These are phyloP conservation scores for Chaetothyriales sp. DNA, from an alignment of 2,329 filamentous ascomycete genomes.

Conservation along the genomic window DNA sequence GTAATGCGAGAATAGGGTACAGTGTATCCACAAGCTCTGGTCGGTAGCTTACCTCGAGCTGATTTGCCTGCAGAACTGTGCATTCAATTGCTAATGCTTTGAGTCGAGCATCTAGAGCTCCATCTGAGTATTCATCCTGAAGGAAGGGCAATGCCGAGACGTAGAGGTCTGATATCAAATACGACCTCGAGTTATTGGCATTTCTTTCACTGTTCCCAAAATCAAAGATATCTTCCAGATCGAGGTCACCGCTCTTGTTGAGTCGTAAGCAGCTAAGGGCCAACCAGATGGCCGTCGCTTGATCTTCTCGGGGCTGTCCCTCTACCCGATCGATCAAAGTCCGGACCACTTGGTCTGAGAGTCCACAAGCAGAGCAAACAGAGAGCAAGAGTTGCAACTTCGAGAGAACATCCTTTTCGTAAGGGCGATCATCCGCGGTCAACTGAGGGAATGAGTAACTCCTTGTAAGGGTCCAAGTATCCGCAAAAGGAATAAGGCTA, in stretches of 20 bases:
- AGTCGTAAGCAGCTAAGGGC: slow-evolving; percentile 54
- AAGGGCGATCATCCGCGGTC: not conserved
- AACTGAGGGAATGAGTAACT: not conserved
- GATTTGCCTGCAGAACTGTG: slow-evolving; percentile 59
- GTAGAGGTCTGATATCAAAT: slow-evolving; percentile 33
- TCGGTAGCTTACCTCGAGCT: slow-evolving; percentile 55
- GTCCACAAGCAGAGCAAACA: not conserved
- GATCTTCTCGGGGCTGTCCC: slow-evolving; percentile 25
- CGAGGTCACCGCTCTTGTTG: not conserved
- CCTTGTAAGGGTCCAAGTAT: not conserved
- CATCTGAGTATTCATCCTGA: slow-evolving; percentile 23
- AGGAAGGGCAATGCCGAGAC: slow-evolving; percentile 29
- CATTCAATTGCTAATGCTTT: slow-evolving; percentile 71
- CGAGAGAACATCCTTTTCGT: not conserved
- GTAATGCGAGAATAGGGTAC: slow-evolving; percentile 78
- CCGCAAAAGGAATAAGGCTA: not conserved
- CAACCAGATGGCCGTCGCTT: slow-evolving; percentile 46
- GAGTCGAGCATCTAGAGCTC: slow-evolving; percentile 52
- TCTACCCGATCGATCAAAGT: not conserved
- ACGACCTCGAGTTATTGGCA: slow-evolving; percentile 20
- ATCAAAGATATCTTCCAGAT: slow-evolving; percentile 32
- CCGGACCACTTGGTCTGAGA: not conserved
- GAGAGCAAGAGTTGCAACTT: not conserved
- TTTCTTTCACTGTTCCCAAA: slow-evolving; percentile 39
- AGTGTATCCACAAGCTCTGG: slow-evolving; percentile 79